A percentile compares a stretch with the other conserved stretches of the same genome.
Conservation (phyloP, 805 yeast genomes). For the Scheffersomyces spartinae region DNA sequence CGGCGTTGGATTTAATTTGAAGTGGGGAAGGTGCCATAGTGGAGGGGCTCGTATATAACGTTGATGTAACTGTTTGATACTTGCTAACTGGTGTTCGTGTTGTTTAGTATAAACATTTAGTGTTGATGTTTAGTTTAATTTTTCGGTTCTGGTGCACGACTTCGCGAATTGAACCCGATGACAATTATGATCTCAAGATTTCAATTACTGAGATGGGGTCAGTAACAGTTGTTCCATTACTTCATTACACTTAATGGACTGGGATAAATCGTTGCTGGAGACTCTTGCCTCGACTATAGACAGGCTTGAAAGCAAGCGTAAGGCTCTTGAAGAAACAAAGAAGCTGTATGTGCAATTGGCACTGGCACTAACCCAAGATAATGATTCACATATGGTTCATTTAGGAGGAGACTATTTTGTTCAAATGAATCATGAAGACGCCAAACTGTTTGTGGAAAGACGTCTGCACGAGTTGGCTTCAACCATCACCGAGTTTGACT, state of each 20-base stretch:
- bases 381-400: slow-evolving; percentile 15
- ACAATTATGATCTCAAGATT: neutral
- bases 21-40: slow-evolving; percentile 59
- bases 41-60: too few relatives aligned
- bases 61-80: too few relatives aligned
- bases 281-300: slow-evolving; percentile 4
- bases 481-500: slow-evolving; percentile 29
- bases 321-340: too few relatives aligned
- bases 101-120: neutral
- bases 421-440: slow-evolving; percentile 17
- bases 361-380: slow-evolving; percentile 8
- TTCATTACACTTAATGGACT: slow-evolving; percentile 8
- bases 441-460: slow-evolving; percentile 14
- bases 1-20: slow-evolving; percentile 61
- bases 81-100: neutral
- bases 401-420: slow-evolving; percentile 32
- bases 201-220: slow-evolving; percentile 1
- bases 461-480: slow-evolving; percentile 16
- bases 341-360: too few relatives aligned
- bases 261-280: slow-evolving; percentile 4
- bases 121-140: neutral
- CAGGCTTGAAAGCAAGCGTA: slow-evolving; percentile 8
- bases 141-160: neutral
- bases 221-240: slow-evolving; percentile 8
- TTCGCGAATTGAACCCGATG: neutral